Evolutionary conservation across 2,329 filamentous ascomycete genomes (phyloP).

Genomic region (Xenosphaeropsis pyriputrescens): DNA sequence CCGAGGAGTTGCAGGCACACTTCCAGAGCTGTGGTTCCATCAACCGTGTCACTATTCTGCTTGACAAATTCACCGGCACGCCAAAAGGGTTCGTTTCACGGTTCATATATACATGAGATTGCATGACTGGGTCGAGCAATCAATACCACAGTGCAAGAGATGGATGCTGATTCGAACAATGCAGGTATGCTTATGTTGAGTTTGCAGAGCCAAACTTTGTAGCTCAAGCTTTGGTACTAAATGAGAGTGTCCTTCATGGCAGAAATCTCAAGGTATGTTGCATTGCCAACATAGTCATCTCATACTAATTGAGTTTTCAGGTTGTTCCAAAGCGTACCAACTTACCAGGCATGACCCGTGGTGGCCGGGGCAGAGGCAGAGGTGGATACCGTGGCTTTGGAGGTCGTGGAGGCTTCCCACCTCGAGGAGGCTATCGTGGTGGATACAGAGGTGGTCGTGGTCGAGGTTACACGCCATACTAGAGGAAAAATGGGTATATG

Average conservation of each 20-base stretch:
- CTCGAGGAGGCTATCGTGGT: conserved; percentile 44
- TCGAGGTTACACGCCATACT: conserved; percentile 52
- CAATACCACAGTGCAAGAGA: conserved; percentile 44
- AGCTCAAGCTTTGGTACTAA: conserved; percentile 83
- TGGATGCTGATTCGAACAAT: conserved; percentile 24
- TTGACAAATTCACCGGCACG: conserved; percentile 97
- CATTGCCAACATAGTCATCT: not conserved
- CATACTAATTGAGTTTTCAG: conserved; percentile 22
- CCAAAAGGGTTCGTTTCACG: conserved; percentile 76
- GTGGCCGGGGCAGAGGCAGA: conserved; percentile 42
- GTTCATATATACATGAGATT: conserved; percentile 8
- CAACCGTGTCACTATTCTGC: conserved; percentile 91
- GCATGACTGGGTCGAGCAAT: conserved; percentile 12
- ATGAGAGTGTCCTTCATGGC: conserved; percentile 91
- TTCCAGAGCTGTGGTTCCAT: conserved; percentile 96
- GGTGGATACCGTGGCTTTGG: conserved; percentile 30
- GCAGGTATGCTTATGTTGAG: conserved; percentile 95
- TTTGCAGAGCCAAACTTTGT: conserved; percentile 91
- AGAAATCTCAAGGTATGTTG: conserved; percentile 77
- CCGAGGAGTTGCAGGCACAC: conserved; percentile 95
- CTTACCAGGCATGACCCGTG: conserved; percentile 82
- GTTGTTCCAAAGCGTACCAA: conserved; percentile 91
- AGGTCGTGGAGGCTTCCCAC: conserved; percentile 26
- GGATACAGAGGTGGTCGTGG: conserved; percentile 43
- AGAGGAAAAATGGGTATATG: conserved; percentile 11